phyloP scores from a whole-genome alignment of 768 basidiomycete species.

The Fibroporia radiculosa region DNA sequence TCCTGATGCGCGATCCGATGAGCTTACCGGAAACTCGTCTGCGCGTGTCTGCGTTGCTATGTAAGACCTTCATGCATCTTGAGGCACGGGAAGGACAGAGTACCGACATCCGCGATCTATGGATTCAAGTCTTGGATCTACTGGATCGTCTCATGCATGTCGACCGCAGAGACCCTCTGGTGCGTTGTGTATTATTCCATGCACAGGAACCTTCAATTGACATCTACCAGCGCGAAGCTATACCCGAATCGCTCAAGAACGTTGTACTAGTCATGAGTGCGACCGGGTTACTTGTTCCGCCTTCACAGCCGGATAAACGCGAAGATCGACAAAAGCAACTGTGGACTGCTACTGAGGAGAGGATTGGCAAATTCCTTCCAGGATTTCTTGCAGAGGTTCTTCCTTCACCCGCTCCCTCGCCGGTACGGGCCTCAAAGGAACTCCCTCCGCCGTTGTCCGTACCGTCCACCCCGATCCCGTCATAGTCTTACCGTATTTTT shows the following conservation, averaged over 20 bases:
- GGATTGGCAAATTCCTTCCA: conserved; percentile 87
- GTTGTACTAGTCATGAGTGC: conserved; percentile 95
- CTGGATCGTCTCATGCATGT: conserved; percentile 85
- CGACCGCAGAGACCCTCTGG: conserved; percentile 81
- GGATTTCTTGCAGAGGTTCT: conserved; percentile 77
- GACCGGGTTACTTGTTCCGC: conserved; percentile 73
- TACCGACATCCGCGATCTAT: conserved; percentile 64
- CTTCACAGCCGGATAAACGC: conserved; percentile 33
- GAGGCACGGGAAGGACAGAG: conserved; percentile 64
- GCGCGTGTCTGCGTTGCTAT: conserved; percentile 81
- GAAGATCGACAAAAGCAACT: conserved; percentile 58
- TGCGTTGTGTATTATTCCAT: conserved; percentile 29
- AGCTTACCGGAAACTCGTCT: conserved; percentile 91
- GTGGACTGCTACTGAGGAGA: conserved; percentile 80
- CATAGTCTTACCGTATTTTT: too few relatives aligned
- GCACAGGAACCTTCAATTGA: neutral
- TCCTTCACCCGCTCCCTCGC: conserved; percentile 27
- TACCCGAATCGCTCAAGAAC: conserved; percentile 96
- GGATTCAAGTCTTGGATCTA: conserved; percentile 85
- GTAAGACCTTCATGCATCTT: conserved; percentile 94
- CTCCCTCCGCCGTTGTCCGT: neutral
- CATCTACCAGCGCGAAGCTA: conserved; percentile 74
- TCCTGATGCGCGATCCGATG: conserved; percentile 67
- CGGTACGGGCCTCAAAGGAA: neutral
- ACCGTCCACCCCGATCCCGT: neutral